phyloP scores from a whole-genome alignment of 2,329 filamentous ascomycete genomes.

The Epichloe elymi region DNA sequence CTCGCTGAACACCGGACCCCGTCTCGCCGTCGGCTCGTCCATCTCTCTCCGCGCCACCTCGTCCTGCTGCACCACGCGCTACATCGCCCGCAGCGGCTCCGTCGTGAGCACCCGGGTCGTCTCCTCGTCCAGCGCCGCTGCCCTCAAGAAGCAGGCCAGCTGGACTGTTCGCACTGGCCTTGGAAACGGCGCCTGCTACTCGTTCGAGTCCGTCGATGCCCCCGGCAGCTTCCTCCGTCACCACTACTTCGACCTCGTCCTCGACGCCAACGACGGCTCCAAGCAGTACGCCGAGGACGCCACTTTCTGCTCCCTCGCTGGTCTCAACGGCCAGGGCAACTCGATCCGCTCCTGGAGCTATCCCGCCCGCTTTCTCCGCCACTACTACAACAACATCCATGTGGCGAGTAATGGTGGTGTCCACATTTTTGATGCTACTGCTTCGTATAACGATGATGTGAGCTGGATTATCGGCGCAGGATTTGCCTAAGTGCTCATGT shows the following conservation, averaged over 20 bases:
- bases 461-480: neutral
- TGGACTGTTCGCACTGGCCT: conserved; percentile 43
- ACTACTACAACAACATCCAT: conserved; percentile 23
- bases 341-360: conserved; percentile 46
- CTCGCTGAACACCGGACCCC: conserved; percentile 33
- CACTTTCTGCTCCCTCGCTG: conserved; percentile 45
- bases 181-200: conserved; percentile 42
- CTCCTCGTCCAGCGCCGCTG: conserved; percentile 32
- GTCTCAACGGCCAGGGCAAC: conserved; percentile 35
- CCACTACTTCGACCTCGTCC: conserved; percentile 34
- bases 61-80: conserved; percentile 37
- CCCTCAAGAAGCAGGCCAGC: conserved; percentile 37
- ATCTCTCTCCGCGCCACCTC: conserved; percentile 45
- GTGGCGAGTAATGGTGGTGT: neutral
- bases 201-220: conserved; percentile 46
- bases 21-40: conserved; percentile 32
- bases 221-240: conserved; percentile 47
- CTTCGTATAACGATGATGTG: neutral
- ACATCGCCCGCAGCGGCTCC: conserved; percentile 38
- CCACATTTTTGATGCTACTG: neutral
- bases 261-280: conserved; percentile 37
- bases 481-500: neutral
- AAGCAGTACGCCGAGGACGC: conserved; percentile 48
- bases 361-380: conserved; percentile 45
- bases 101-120: conserved; percentile 43